Conservation (phyloP, 2,329 filamentous ascomycete genomes). For the Aspergillus floridensis region DNA sequence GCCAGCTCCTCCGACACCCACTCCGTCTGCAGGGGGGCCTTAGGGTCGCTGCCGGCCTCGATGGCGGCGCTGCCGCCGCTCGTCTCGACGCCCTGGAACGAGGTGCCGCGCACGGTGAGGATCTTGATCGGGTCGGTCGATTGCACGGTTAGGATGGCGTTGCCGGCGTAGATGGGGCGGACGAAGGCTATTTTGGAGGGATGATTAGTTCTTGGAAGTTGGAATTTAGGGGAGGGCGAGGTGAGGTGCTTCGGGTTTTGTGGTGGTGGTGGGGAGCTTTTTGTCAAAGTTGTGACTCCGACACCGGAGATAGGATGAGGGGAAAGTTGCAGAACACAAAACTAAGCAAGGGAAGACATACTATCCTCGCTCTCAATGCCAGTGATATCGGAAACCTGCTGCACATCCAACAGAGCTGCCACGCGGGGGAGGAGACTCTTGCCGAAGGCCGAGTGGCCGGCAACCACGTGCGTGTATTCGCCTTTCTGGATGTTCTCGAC, state of each 20-base stretch:
- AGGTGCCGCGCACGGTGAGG: conserved; percentile 88
- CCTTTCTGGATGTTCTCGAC: conserved; percentile 97
- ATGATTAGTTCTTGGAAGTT: not conserved
- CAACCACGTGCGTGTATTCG: conserved; percentile 87
- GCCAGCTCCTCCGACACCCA: conserved; percentile 94
- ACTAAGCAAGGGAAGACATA: conserved; percentile 35
- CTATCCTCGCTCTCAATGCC: conserved; percentile 82
- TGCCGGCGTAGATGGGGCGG: conserved; percentile 94
- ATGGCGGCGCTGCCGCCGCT: conserved; percentile 72
- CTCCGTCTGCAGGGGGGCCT: conserved; percentile 68
- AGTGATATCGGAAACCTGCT: conserved; percentile 92
- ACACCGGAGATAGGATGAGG: not conserved
- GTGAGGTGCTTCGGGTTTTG: not conserved
- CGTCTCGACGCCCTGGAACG: conserved; percentile 73
- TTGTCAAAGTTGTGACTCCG: not conserved
- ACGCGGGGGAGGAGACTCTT: conserved; percentile 92
- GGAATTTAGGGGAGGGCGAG: too few species aligned
- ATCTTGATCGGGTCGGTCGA: conserved; percentile 82
- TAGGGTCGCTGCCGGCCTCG: conserved; percentile 81
- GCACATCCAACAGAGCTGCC: conserved; percentile 83
- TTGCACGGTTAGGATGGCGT: conserved; percentile 94
- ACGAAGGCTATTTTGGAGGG: conserved; percentile 65
- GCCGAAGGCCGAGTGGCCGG: conserved; percentile 90
- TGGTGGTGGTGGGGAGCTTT: not conserved
- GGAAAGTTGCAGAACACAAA: not conserved